Percentiles rank a stretch among this genome's conserved stretches.
Conservation (phyloP, 345 rosid species). For the Eucalyptus sp. region DNA sequence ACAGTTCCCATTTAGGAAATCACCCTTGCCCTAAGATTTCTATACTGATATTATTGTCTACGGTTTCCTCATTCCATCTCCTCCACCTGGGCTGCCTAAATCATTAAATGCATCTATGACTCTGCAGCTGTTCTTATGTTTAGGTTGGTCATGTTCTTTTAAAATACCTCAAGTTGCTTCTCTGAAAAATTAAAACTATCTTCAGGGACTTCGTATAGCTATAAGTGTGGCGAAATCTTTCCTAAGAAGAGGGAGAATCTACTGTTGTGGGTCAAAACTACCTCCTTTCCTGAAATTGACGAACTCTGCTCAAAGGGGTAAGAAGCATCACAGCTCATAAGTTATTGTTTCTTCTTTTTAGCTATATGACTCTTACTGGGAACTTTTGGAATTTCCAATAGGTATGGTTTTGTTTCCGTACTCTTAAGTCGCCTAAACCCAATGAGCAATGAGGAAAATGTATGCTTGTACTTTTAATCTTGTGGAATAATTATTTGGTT, state of each 20-base stretch:
- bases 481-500: not conserved
- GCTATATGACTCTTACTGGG: constrained; percentile 3
- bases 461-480: constrained; percentile 15
- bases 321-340: constrained; percentile 1
- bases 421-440: constrained; percentile 45
- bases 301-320: constrained; percentile 43
- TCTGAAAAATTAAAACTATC: not conserved
- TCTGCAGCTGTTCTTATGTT: not conserved
- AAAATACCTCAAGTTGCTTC: not conserved
- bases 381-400: constrained; percentile 10
- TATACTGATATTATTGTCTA: not conserved
- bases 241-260: constrained; percentile 44
- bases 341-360: not conserved
- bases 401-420: constrained; percentile 42
- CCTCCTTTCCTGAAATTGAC: constrained; percentile 31
- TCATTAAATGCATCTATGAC: not conserved
- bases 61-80: not conserved
- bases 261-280: constrained; percentile 31
- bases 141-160: not conserved
- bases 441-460: constrained; percentile 20
- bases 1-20: not conserved
- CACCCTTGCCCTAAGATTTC: not conserved
- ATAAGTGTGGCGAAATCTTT: constrained; percentile 25
- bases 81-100: not conserved
- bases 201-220: constrained; percentile 20